Evolutionary conservation across 2,329 filamentous ascomycete species (phyloP), one percentile per base, ranked within the genome.

Genomic region (Myriangium duriaei): DNA sequence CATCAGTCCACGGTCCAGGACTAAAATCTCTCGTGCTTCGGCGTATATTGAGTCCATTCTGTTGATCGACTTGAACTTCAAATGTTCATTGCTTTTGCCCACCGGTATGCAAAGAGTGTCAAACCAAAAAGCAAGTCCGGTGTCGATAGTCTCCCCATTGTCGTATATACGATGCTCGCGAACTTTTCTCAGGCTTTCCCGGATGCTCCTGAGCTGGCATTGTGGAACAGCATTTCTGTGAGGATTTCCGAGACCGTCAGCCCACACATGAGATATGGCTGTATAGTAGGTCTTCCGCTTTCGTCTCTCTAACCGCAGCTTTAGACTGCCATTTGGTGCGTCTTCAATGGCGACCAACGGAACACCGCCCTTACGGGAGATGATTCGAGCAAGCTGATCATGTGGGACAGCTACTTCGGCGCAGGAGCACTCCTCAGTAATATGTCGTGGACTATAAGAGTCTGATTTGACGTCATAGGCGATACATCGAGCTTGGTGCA

Each of bases 41-140:
- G 38, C 44, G 26, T 46, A 47, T 11, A 42, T 40, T 6, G 28
- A 37, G 11, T 41, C 43, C 43, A 47, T 45, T 13, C 39, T 28
- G 32, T 47, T 44, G 29, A 45, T 48, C 5, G 41, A 34, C 24
- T 30, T 24, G 9, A 29, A 32, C 11, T 38, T 34, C 14, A 43
- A 15, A 6, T 34, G 32, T 15, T 13, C 16, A 15, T 39, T 14
- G 29, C 34, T 9, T 4, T 30, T n/a, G n/a, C 35, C 26, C 3
- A 46, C 35, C 4, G 46, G 46, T n/a, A 48, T 43, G 26, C 46
- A 48, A n/a, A 48, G 44, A n/a, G 45, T 45, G 33, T 48, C 46
- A 31, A 48, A 37, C 46, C 46, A 48, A 34, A 48, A 43, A n/a
- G n/a, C n/a, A n/a, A n/a, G n/a, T n/a, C n/a, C n/a, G n/a, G 11